Base-by-base conservation (phyloP, 2,329 filamentous ascomycete genomes). In the Karstenula rhodostoma region DNA sequence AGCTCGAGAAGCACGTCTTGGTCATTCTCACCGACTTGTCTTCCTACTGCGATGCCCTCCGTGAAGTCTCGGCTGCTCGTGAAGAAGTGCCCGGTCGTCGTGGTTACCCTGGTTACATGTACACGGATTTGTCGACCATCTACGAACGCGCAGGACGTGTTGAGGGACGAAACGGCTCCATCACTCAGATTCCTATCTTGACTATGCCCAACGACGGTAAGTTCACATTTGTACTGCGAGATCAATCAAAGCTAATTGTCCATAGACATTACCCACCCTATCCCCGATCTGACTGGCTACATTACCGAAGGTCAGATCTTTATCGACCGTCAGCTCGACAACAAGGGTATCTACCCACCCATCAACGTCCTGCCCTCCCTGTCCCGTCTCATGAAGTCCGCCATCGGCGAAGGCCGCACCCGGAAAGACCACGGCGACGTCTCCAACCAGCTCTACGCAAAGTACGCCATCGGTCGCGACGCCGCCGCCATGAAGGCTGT, bases 41-140 rank as follows among this genome's bases (percentile, higher is more conserved):
- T 1, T 93, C 95, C 52, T 99, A 99, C 86, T 99, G 96, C 80
- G 95, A 99, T 80, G 96, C 95, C 68, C 90, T 99, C 67, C 95
- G 95, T 87, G 95, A 99, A 83, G 95, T 99, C 53, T 99, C 95
- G 15, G 94, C 95, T 57, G 95, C 95, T 56, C 89, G 95, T 84
- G 95, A 99, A 86, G 95, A 99, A 89, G 95, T 99, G 46, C 95
- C 95, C 43, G 95, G 95, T 86, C 94, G 95, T 80, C 94, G 95
- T 89, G 95, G 95, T 87, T 99, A 95, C 85, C 95, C 95, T 56
- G 95, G 95, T 92, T 99, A 99, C 87, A 99, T 99, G 95, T 99
- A 99, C 86, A 99, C 95, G 71, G 96, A 99, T 88, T 91, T 99
- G 89, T 97, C 95, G 61, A 99, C 95, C 77, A 97, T 99, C 74